Evolutionary conservation across 2,329 filamentous ascomycete genomes (phyloP), one percentile per base, ranked within the genome.

Genomic region (Fonsecaea multimorphosa): DNA sequence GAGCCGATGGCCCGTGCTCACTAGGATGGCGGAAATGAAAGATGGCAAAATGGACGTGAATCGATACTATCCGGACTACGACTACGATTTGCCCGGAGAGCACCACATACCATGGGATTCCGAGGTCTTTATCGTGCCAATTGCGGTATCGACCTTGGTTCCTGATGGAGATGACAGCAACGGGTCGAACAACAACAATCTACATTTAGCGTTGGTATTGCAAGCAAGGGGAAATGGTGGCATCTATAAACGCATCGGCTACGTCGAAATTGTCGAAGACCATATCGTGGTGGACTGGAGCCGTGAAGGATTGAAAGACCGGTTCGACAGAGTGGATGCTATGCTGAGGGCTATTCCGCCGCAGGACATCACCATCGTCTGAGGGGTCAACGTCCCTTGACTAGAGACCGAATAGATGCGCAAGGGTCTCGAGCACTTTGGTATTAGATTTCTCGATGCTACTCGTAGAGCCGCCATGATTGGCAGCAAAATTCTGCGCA

Each of bases 21-120:
- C 3, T 5, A 19, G n/a, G n/a, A 44, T 7, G 3, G n/a, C 38
- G 6, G 38, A 8, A 9, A 19, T 19, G 38, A 19, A 44, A 19
- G 38, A 44, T 44, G 38, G 38, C n/a, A 44, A 44, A 22, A 44
- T 44, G 38, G 38, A 44, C 22, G 38, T 44, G 38, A 44, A 44
- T 9, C 38, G 38, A 1, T 44, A 19, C 38, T 44, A 44, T 44
- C 38, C 38, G n/a, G 38, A 44, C n/a, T 44, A 44, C 38, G 38
- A 44, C 38, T 44, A 44, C 38, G 38, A 44, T 22, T 44, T 44
- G 16, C 38, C 38, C 1, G 38, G 38, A 19, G 38, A 44, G n/a
- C 38, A 44, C 6, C 38, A 19, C 22, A 8, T 44, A 19, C n/a
- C 38, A 44, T 44, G 38, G 38, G n/a, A 44, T 44, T 44, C 38